Percentiles rank a stretch among this genome's conserved stretches.
Conservation (phyloP, 192 early-diverging fungal genomes). For the Funneliformis mosseae region DNA sequence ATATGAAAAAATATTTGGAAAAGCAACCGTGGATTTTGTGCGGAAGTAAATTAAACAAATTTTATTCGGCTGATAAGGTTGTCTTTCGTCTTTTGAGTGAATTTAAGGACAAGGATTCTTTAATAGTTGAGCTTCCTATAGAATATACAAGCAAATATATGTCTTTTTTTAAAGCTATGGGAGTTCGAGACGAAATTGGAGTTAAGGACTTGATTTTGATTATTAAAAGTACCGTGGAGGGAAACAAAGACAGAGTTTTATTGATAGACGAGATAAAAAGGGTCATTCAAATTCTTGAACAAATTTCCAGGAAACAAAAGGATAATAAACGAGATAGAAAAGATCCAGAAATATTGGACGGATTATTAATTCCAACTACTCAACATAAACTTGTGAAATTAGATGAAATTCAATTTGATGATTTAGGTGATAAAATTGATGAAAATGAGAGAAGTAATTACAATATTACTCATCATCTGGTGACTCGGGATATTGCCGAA, state of each 20-base stretch:
- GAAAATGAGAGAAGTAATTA: background rate
- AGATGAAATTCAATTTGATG: slow-evolving; percentile 2
- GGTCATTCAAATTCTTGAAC: background rate
- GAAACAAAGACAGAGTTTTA: background rate
- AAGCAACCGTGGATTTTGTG: background rate
- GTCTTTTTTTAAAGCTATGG: background rate
- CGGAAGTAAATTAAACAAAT: background rate
- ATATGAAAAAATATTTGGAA: background rate
- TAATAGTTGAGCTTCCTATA: background rate
- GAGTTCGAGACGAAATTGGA: background rate
- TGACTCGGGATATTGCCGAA: background rate
- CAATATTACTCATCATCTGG: background rate
- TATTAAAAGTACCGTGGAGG: background rate
- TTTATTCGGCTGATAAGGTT: background rate
- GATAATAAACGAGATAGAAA: background rate
- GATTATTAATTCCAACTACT: background rate
- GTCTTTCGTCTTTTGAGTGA: background rate
- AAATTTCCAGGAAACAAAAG: background rate
- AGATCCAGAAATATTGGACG: background rate
- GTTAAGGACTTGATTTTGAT: background rate
- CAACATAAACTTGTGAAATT: background rate
- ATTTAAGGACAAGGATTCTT: background rate
- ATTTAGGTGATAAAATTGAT: background rate
- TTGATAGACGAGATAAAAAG: background rate
- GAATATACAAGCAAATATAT: background rate